Percentiles rank a stretch among this genome's conserved stretches.
phyloP scores from a whole-genome alignment of 208 protist species.

The Trypanosoma caninum region DNA sequence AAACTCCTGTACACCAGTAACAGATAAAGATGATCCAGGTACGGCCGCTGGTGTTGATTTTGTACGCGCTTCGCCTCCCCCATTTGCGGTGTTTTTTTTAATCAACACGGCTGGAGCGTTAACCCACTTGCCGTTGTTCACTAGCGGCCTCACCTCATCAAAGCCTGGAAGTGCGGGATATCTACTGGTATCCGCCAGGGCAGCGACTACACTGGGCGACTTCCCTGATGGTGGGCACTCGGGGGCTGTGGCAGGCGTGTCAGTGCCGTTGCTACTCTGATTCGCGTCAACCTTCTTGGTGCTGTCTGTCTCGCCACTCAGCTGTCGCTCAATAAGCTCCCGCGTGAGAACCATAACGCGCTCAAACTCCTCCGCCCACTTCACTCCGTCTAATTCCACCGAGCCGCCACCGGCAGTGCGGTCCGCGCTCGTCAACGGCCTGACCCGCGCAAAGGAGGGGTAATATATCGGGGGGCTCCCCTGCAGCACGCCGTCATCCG shows the following conservation, averaged over 20 bases:
- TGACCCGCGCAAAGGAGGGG: conserved; percentile 19
- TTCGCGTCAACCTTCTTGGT: conserved; percentile 7
- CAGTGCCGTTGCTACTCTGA: neutral
- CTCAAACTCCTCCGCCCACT: conserved; percentile 74
- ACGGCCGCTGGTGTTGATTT: neutral
- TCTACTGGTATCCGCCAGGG: neutral
- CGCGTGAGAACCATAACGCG: conserved; percentile 69
- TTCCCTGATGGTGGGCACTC: neutral
- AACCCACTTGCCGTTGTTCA: conserved; percentile 37
- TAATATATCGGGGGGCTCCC: conserved; percentile 18
- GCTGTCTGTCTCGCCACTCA: conserved; percentile 33
- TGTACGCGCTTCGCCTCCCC: neutral
- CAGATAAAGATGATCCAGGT: neutral
- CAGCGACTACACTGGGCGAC: neutral
- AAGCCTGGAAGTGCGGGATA: conserved; percentile 14
- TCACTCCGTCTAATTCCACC: conserved; percentile 24
- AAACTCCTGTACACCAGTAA: conserved; percentile 7
- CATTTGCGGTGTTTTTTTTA: conserved; percentile 3
- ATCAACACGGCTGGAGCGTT: conserved; percentile 27
- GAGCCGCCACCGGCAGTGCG: neutral
- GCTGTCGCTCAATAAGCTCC: conserved; percentile 61
- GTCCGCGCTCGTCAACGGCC: neutral
- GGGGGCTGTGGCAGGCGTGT: neutral
- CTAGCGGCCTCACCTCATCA: conserved; percentile 25
- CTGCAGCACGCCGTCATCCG: neutral